These are phyloP conservation scores for Yamadazyma epiphylla DNA, from an alignment of 1,139 yeast species.

Conservation along the genomic window DNA sequence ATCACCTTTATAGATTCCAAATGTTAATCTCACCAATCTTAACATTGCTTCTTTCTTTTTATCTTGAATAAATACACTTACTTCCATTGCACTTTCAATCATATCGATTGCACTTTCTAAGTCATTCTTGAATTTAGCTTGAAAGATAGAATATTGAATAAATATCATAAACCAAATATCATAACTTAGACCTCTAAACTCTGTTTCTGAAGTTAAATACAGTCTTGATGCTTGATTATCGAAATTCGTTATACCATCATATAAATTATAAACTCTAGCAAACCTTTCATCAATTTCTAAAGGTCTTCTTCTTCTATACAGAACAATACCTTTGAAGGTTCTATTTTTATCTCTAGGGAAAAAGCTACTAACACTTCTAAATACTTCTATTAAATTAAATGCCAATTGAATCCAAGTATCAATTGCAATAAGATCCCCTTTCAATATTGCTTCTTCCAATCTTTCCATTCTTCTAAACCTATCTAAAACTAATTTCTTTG, in stretches of 20 bases:
- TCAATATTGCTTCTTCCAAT: constrained; percentile 50
- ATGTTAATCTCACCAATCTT: constrained; percentile 60
- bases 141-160: constrained; percentile 68
- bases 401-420: constrained; percentile 84
- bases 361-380: constrained; percentile 70
- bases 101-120: constrained; percentile 64
- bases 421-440: constrained; percentile 59
- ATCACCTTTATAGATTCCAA: constrained; percentile 56
- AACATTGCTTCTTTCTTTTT: constrained; percentile 52
- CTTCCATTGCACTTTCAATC: constrained; percentile 69
- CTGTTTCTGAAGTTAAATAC: constrained; percentile 43
- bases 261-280: constrained; percentile 61
- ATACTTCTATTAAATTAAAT: constrained; percentile 76
- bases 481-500: constrained; percentile 59
- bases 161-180: constrained; percentile 84
- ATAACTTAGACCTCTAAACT: constrained; percentile 72
- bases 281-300: constrained; percentile 70
- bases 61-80: constrained; percentile 71
- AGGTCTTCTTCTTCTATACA: constrained; percentile 56
- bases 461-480: constrained; percentile 61
- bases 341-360: constrained; percentile 74
- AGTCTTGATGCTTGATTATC: constrained; percentile 28
- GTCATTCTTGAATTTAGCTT: constrained; percentile 59
- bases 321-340: constrained; percentile 63
- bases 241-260: constrained; percentile 55